Base-by-base conservation (phyloP, 441 rosid species). In the Rhodomyrtus psidioides region DNA sequence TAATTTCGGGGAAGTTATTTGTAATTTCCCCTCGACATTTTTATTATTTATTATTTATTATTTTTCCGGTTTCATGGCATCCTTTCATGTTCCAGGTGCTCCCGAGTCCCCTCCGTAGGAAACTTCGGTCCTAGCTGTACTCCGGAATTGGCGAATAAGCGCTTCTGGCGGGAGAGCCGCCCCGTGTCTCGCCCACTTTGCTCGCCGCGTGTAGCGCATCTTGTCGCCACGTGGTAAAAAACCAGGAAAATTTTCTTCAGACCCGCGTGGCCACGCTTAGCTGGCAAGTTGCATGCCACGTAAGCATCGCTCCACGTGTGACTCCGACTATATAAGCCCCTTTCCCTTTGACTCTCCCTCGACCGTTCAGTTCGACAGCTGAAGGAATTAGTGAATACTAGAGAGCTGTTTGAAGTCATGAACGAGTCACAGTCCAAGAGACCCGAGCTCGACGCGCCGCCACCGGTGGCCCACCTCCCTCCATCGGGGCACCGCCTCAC, bases 191-290 rank as follows among this genome's bases (percentile, higher is more conserved):
- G 6, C 8, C 26, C 49, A 24, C 60, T 14, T 26, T 5, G 5
- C 60, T 34, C 76, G 76, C n/a, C 8, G 26, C 79, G 49, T 39
- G 49, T 19, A 6, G 2, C 44, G 75, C 26, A 30, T 30, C 24
- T 30, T 10, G 75, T 44, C 49, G 49, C 49, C 76, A 2, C n/a
- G 76, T 65, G 26, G 21, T 34, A 51, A 51, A 51, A 51, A 70
- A 65, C 28, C 21, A 16, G 83, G 27, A 12, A 44, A 54, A 84
- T 62, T 28, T 28, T 24, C 55, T 51, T 42, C 13, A 59, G 59
- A 42, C 6, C 84, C 97, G 97, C 86, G 95, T 89, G 8, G 9
- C n/a, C 84, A 79, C 39, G 55, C 94, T 55, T 44, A 39, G 27
- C 42, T 94, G 93, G 74, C 89, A 86, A 90, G 87, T 88, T 81